Evolutionary conservation across 768 basidiomycete genomes (phyloP).

Genomic region (Mycena rebaudengoi): DNA sequence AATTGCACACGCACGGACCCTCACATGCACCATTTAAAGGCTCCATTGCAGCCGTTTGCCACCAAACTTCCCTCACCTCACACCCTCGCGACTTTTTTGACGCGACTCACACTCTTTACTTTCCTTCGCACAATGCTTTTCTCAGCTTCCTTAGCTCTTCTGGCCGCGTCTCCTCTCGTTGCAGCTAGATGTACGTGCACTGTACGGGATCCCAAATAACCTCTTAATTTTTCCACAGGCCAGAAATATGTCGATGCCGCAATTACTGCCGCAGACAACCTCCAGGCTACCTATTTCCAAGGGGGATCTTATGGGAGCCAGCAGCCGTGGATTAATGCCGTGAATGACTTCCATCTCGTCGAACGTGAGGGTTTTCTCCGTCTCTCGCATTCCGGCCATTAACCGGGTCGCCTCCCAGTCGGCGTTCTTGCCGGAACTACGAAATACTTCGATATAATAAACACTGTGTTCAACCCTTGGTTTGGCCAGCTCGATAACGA

Average conservation of each 20-base stretch:
- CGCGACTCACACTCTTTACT: constrained; percentile 14
- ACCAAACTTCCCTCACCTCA: background rate
- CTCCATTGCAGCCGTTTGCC: no score
- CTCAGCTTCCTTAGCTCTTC: background rate
- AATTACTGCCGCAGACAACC: constrained; percentile 23
- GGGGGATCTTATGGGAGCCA: constrained; percentile 15
- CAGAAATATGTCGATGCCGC: constrained; percentile 27
- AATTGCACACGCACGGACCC: no score
- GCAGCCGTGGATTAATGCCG: constrained; percentile 26
- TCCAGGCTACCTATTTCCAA: constrained; percentile 25
- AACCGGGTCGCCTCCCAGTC: background rate
- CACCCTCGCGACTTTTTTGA: background rate
- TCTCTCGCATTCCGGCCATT: background rate
- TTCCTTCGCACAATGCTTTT: constrained; percentile 5
- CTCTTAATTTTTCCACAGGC: background rate
- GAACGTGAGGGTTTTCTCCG: constrained; percentile 7
- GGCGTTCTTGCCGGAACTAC: constrained; percentile 11
- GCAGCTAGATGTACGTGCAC: constrained; percentile 1
- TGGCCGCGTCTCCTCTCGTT: constrained; percentile 1
- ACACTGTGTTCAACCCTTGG: constrained; percentile 24
- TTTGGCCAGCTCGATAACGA: constrained; percentile 21
- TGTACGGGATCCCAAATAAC: background rate
- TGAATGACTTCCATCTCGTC: constrained; percentile 21
- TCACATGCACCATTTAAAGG: no score
- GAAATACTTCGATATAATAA: constrained; percentile 19